Conservation (phyloP, 192 early-diverging fungal genomes). For the Rhizophagus prolifer region DNA sequence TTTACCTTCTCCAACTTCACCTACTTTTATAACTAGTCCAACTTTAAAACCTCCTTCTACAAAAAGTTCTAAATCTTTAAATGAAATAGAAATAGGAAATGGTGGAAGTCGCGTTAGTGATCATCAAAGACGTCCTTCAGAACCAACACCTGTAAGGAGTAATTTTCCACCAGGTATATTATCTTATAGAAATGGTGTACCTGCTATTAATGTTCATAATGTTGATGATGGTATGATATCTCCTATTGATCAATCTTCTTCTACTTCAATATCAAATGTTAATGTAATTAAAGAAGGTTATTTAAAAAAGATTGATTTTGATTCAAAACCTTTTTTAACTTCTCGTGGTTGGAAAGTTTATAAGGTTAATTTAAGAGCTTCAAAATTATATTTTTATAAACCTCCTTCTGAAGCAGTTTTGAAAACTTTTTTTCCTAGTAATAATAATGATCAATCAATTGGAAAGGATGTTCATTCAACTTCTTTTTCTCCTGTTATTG, state of each 20-base stretch:
- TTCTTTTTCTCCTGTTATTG: conserved; percentile 29
- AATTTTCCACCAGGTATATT: not conserved
- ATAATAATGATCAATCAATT: conserved; percentile 18
- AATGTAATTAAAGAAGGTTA: conserved; percentile 60
- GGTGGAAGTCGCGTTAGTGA: not conserved
- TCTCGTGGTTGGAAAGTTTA: conserved; percentile 79
- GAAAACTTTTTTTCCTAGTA: conserved; percentile 36
- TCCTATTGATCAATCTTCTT: not conserved
- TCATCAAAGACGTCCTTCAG: conserved; percentile 25
- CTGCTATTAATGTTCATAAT: conserved; percentile 19
- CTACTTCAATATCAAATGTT: not conserved
- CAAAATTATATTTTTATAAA: conserved; percentile 77
- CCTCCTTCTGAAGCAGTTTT: conserved; percentile 55
- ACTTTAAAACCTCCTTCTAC: not conserved
- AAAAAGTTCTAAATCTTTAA: conserved; percentile 19
- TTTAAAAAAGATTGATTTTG: conserved; percentile 70
- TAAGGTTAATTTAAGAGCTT: conserved; percentile 67
- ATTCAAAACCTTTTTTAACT: conserved; percentile 53
- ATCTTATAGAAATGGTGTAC: not conserved
- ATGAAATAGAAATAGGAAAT: not conserved
- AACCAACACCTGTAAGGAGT: not conserved
- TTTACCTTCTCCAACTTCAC: not conserved
- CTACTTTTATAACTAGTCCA: not conserved
- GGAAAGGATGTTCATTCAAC: conserved; percentile 29
- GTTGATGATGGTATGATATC: not conserved